Conservation (phyloP, 257 asterid species). For the Salvia hispanica region DNA sequence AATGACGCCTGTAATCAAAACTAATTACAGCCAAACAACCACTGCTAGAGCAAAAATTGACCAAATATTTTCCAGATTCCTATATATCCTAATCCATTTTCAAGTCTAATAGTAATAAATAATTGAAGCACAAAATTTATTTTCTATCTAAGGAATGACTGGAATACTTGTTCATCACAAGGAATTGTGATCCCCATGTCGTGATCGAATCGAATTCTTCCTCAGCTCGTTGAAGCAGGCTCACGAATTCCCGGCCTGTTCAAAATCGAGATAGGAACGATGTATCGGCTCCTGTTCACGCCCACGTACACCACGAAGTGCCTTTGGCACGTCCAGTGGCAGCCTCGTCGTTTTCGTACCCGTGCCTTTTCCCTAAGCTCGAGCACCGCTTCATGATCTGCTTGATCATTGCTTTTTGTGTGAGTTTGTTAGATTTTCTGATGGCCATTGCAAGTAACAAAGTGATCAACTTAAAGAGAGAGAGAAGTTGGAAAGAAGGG, state of each 20-base stretch:
- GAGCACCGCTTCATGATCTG: conserved; percentile 59
- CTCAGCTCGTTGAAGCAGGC: conserved; percentile 50
- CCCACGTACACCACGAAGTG: conserved; percentile 68
- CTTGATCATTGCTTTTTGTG: conserved; percentile 56
- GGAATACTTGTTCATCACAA: conserved; percentile 48
- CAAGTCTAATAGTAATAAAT: too few relatives aligned
- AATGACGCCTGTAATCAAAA: too few relatives aligned
- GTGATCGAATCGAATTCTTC: conserved; percentile 64
- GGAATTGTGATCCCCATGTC: conserved; percentile 63
- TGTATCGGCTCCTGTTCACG: conserved; percentile 44
- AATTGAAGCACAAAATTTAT: too few relatives aligned
- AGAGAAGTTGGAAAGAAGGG: too few relatives aligned
- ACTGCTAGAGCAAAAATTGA: too few relatives aligned
- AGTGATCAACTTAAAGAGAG: too few relatives aligned
- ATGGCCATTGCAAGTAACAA: conserved; percentile 37
- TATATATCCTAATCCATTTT: too few relatives aligned
- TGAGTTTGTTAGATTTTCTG: conserved; percentile 45
- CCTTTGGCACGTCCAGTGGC: conserved; percentile 60
- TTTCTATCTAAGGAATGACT: conserved; percentile 42
- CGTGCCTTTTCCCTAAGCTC: conserved; percentile 46
- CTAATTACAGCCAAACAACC: too few relatives aligned
- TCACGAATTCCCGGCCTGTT: conserved; percentile 40
- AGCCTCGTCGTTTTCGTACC: conserved; percentile 42
- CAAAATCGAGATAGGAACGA: conserved; percentile 51
- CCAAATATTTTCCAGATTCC: too few relatives aligned